Evolutionary conservation across 1,139 yeast genomes (phyloP), one percentile per base, ranked within the genome.

Genomic region (Nakaseomyces glabratus): DNA sequence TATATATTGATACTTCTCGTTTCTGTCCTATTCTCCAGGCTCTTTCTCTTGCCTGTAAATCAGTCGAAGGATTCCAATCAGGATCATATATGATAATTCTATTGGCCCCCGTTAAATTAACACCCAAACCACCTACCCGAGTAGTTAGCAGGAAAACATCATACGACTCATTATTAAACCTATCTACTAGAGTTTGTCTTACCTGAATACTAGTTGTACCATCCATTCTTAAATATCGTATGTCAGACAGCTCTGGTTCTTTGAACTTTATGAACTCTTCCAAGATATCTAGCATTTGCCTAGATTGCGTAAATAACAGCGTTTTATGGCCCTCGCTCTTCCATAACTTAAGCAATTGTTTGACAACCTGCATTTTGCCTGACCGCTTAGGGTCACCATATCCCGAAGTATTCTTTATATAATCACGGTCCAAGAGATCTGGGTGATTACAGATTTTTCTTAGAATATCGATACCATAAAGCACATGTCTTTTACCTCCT

Each of bases 21-120:
- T 82, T 88, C 53, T 90, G 98, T 0, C 98, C 98, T 42, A 90
- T 68, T 46, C 98, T 67, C 98, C 98, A 90, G 0, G 97, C 97
- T 34, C 98, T 62, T 57, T 90, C 98, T 43, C 98, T 65, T 0
- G 98, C 98, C 58, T 90, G 98, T 44, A 90, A 71, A 62, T 90
- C 98, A 0, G 97, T 90, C 0, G 96, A 85, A 0, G 98, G 98
- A 52, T 90, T 90, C 98, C 98, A 90, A 57, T 90, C 98, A 0
- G 98, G 98, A 52, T 90, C 98, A 55, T 70, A 90, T 12, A 90
- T 90, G 13, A 90, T 85, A 5, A 90, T 95, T 35, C 98, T 63
- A 48, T 86, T 90, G 0, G 98, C 98, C 4, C 97, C 97, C 0
- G 96, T 90, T 33, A 90, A 60, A 56, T 90, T 90, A 2, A 90